These are phyloP conservation scores for Aspergillus egyptiacus DNA, from an alignment of 495 filamentous ascomycete species.

Conservation along the genomic window DNA sequence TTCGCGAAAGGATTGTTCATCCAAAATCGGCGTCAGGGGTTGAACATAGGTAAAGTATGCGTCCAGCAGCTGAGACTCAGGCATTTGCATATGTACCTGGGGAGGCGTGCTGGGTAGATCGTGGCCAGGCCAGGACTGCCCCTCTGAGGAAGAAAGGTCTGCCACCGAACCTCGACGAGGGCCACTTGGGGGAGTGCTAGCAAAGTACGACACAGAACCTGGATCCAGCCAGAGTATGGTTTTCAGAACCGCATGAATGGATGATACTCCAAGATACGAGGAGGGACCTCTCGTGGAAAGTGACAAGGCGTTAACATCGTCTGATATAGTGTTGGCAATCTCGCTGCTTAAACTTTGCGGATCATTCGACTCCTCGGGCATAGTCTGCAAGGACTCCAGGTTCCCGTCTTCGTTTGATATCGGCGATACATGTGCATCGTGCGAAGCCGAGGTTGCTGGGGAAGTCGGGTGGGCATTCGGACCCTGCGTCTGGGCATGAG, in stretches of 20 bases:
- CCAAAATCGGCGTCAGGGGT: slow-evolving; percentile 68
- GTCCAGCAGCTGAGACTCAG: slow-evolving; percentile 58
- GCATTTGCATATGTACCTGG: slow-evolving; percentile 24
- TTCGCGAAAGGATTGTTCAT: slow-evolving; percentile 67
- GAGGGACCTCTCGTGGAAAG: slow-evolving; percentile 63
- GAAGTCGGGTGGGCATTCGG: slow-evolving; percentile 28
- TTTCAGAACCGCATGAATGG: slow-evolving; percentile 72
- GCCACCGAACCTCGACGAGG: slow-evolving; percentile 11
- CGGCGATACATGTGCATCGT: slow-evolving; percentile 39
- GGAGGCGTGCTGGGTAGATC: slow-evolving; percentile 26
- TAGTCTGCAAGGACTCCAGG: slow-evolving; percentile 37
- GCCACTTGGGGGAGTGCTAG: slow-evolving; percentile 31
- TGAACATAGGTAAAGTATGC: slow-evolving; percentile 75
- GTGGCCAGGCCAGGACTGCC: slow-evolving; percentile 20
- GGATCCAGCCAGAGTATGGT: slow-evolving; percentile 76
- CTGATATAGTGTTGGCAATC: slow-evolving; percentile 61
- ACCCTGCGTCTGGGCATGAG: slow-evolving; percentile 10
- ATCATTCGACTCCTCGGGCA: slow-evolving; percentile 34
- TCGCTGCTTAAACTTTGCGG: slow-evolving; percentile 30
- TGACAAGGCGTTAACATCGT: slow-evolving; percentile 79
- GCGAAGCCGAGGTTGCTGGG: slow-evolving; percentile 32
- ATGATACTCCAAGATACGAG: slow-evolving; percentile 77
- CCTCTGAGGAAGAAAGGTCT: slow-evolving; percentile 24
- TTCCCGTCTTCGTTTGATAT: slow-evolving; percentile 37
- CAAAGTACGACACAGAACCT: slow-evolving; percentile 51